Evolutionary conservation across 306 rosid species (phyloP).

Genomic region (Cucumis cinereus): DNA sequence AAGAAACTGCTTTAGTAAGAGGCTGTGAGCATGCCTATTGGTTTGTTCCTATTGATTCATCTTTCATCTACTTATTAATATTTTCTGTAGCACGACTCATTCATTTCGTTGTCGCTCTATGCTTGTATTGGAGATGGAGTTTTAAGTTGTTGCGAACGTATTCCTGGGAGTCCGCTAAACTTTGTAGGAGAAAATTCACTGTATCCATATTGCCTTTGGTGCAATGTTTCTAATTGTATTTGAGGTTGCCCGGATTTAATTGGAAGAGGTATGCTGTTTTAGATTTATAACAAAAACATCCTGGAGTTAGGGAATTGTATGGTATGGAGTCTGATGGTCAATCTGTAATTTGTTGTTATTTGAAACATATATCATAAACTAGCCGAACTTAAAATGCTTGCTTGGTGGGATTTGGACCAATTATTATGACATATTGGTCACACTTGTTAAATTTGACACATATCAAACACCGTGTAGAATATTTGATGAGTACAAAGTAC

Average conservation of each 20-base stretch:
- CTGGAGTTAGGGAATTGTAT: neutral
- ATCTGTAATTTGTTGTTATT: neutral
- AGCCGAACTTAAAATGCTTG: neutral
- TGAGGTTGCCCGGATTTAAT: constrained; percentile 8
- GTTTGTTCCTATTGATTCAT: constrained; percentile 31
- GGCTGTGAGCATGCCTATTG: constrained; percentile 99
- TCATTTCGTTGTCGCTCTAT: constrained; percentile 3
- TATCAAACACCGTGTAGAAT: neutral
- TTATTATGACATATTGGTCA: too few relatives aligned
- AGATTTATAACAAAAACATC: neutral
- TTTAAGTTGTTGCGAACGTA: neutral
- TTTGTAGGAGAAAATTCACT: constrained; percentile 5
- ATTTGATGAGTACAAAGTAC: neutral
- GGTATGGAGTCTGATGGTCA: neutral
- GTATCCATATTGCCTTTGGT: constrained; percentile 7
- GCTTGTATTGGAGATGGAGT: constrained; percentile 4
- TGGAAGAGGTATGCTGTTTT: constrained; percentile 12
- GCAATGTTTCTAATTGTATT: constrained; percentile 7
- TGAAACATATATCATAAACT: neutral
- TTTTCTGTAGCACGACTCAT: neutral
- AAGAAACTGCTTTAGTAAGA: constrained; percentile 75
- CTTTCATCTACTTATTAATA: constrained; percentile 1
- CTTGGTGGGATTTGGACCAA: neutral
- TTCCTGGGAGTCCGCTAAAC: neutral
- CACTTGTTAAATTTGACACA: neutral